Evolutionary conservation across 106 monocot species (phyloP), one percentile per base, ranked within the genome.

Genomic region (Xerophyta viscosa): DNA sequence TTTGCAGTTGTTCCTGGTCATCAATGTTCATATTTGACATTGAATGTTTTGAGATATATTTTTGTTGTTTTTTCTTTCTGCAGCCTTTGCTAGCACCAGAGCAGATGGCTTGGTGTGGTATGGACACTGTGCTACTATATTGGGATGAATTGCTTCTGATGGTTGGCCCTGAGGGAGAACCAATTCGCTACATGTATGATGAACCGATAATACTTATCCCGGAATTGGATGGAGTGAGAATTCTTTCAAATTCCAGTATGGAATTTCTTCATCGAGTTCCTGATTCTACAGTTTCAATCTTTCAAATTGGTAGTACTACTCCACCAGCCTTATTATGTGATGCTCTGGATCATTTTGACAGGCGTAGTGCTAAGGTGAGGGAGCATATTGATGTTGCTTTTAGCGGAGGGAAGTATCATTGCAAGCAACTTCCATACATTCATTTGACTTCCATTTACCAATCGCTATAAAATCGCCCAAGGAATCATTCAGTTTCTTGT

Each of bases 341-440:
- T 90, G 98, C 98, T 56, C 75, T 86, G 71, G 98, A 98, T 57
- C 89, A 98, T 44, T 98, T 90, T 63, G 98, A 98, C 46, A 79
- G 56, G 54, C 64, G 71, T 17, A 90, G 90, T 75, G 79, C 98
- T 33, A 98, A 98, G 86, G 98, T 98, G 3, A 9, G 33, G 39
- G 15, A 39, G 7, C 5, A 12, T 39, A 10, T 39, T 39, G 10
- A 2, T 39, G 39, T 39, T 39, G 6, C 11, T 36, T 36, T 11
- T 36, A n/a, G n/a, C n/a, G 39, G 1, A 15, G 15, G 10, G 39
- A 39, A 39, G 39, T 7, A 8, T 15, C 2, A 8, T 39, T 10
- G 1, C 10, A 10, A 39, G 15, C 39, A 39, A 39, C 2, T 15
- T 39, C 39, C 15, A 39, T 7, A n/a, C n/a, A n/a, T n/a, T n/a